Evolutionary conservation across 1,284 basidiomycete genomes (phyloP).

Genomic region (Peniophora sp.): DNA sequence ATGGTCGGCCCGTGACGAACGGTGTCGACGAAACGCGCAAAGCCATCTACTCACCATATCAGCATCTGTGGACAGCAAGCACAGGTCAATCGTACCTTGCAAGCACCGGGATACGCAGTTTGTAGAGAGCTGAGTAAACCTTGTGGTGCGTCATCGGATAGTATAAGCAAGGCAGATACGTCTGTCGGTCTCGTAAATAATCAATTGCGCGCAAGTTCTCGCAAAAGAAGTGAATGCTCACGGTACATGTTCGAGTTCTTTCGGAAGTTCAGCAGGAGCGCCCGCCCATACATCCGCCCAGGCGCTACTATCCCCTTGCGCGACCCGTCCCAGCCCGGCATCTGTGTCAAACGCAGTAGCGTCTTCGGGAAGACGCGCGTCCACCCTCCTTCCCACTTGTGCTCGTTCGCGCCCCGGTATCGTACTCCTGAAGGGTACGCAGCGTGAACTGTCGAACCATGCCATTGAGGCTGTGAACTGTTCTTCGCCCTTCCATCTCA

Average conservation of each 20-base stretch:
- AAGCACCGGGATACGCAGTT: constrained; percentile 34
- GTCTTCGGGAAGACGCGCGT: constrained; percentile 31
- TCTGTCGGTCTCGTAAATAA: constrained; percentile 23
- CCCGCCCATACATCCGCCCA: constrained; percentile 49
- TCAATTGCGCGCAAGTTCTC: background rate
- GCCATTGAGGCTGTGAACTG: constrained; percentile 42
- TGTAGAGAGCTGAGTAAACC: constrained; percentile 47
- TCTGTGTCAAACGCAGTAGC: constrained; percentile 18
- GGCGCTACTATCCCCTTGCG: constrained; percentile 19
- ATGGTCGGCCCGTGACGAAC: constrained; percentile 75
- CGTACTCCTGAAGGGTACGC: constrained; percentile 47
- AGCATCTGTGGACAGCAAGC: background rate
- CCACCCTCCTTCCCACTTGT: constrained; percentile 64
- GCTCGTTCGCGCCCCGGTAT: constrained; percentile 47
- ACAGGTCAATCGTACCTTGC: constrained; percentile 35
- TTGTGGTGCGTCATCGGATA: constrained; percentile 57
- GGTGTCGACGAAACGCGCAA: constrained; percentile 75
- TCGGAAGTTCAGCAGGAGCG: constrained; percentile 23
- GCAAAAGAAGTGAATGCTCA: constrained; percentile 14
- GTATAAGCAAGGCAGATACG: constrained; percentile 46
- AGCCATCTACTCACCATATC: constrained; percentile 45
- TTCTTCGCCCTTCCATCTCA: constrained; percentile 18
- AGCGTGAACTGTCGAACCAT: constrained; percentile 30
- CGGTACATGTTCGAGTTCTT: constrained; percentile 28
- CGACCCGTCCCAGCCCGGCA: constrained; percentile 10